Evolutionary conservation across 768 basidiomycete species (phyloP), one percentile per base, ranked within the genome.

Genomic region (Hirschioporus abietinus): DNA sequence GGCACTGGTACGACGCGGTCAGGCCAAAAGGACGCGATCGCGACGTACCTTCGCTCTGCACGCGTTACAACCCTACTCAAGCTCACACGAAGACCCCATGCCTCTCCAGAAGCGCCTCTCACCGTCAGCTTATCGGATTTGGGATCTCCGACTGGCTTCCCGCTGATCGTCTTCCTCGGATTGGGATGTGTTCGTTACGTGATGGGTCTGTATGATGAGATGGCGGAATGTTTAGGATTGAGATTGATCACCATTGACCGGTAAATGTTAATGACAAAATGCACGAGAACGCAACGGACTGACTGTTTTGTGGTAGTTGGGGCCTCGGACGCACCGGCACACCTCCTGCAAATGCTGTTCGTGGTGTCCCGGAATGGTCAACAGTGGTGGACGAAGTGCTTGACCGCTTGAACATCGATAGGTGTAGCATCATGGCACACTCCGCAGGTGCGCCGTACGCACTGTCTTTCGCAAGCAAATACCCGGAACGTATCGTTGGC

Each of bases 381-480:
- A 83, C 83, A 4, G 89, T 95, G 0, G 93, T 98, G 1, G 92
- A 94, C 71, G 93, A 96, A 77, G 90, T 98, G 7, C 86, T 95
- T 42, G 93, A 96, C 71, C 78, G 87, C 66, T 79, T 97, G 63
- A 83, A 84, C 24, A 88, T 99, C 60, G 82, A 84, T 26, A 83
- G 88, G 73, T 96, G 92, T 74, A 92, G 93, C 72, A 81, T 99
- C 42, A 88, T 99, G 84, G 96, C 95, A 7, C 96, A 98, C 78
- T 95, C 93, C 23, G 96, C 96, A 10, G 96, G 96, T 23, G 91
- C 93, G 12, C 96, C 96, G 0, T 98, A 96, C 75, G 95, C 96
- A 0, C 78, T 97, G 62, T 95, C 95, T 0, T 91, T 92, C 65
- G 92, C 92, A 30, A 89, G 91, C 73, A 87, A 85, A 67, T 80